These are phyloP conservation scores for Potentilla sterilis DNA, from an alignment of 306 rosid species.

Conservation along the genomic window DNA sequence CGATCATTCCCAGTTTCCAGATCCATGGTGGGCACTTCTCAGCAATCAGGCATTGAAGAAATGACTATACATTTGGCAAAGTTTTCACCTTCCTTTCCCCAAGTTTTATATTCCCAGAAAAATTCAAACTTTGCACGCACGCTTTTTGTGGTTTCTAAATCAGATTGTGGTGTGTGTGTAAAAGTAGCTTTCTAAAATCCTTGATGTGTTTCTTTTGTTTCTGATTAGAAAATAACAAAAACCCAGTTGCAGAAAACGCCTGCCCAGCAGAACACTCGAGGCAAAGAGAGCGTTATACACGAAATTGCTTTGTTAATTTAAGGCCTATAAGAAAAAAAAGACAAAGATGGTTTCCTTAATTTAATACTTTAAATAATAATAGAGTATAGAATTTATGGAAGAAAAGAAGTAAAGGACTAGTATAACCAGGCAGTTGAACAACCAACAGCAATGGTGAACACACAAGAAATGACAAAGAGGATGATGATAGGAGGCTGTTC, in stretches of 20 bases:
- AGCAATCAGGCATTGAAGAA: slow-evolving; percentile 26
- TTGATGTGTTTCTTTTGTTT: not conserved
- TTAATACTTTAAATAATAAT: not conserved
- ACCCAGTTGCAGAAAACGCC: slow-evolving; percentile 10
- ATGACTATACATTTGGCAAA: slow-evolving; percentile 13
- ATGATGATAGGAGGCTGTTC: not conserved
- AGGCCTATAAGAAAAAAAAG: not conserved
- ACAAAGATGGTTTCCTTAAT: not conserved
- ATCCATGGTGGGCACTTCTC: slow-evolving; percentile 62
- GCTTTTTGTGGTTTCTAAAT: not conserved
- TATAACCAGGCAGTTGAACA: slow-evolving; percentile 40
- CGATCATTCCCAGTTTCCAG: slow-evolving; percentile 52
- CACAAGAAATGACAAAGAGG: slow-evolving; percentile 43
- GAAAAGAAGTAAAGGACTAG: not conserved
- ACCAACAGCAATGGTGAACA: slow-evolving; percentile 41
- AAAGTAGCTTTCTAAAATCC: slow-evolving; percentile 9
- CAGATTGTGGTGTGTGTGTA: slow-evolving; percentile 9
- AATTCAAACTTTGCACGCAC: slow-evolving; percentile 18
- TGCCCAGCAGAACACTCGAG: slow-evolving; percentile 1
- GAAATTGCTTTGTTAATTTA: slow-evolving; percentile 5
- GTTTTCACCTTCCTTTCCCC: slow-evolving; percentile 9
- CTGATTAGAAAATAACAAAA: not conserved
- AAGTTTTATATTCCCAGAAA: slow-evolving; percentile 11
- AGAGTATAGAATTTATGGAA: not conserved
- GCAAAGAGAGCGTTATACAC: slow-evolving; percentile 25